A percentile compares a stretch with the other conserved stretches of the same genome.
Evolutionary conservation across 225 moss, liverwort and hornwort genomes (phyloP).

Genomic region (Rhytidiadelphus loreus): DNA sequence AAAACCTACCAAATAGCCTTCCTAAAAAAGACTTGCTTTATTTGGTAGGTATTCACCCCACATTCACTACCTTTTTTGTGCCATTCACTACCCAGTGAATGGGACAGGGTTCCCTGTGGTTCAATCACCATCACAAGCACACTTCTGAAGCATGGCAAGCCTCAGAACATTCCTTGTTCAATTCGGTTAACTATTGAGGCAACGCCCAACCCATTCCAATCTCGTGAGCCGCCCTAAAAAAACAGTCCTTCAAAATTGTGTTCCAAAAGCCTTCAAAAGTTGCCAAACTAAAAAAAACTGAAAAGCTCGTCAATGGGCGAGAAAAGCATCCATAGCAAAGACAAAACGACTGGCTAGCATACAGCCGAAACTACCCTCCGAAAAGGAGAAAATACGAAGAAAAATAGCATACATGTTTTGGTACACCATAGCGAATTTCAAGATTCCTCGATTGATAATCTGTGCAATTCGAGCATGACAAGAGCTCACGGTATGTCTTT

Average conservation of each 20-base stretch:
- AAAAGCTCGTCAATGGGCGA: background rate
- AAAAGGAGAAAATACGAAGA: background rate
- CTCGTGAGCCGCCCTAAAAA: background rate
- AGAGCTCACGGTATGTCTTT: too few relatives aligned
- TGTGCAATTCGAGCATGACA: too few relatives aligned
- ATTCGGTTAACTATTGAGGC: background rate
- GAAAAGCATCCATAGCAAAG: background rate
- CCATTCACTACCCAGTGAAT: too few relatives aligned
- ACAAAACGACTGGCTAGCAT: conserved; percentile 1
- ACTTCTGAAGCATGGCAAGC: background rate
- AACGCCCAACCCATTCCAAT: background rate
- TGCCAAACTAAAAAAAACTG: background rate
- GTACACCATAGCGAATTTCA: too few relatives aligned
- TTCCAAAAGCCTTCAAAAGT: background rate
- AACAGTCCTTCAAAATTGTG: background rate
- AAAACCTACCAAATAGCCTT: too few relatives aligned
- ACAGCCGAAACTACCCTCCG: background rate
- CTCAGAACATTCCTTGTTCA: background rate
- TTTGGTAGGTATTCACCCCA: too few relatives aligned
- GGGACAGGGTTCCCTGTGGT: too few relatives aligned
- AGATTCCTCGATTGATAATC: too few relatives aligned
- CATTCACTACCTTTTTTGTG: too few relatives aligned
- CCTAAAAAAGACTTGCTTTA: too few relatives aligned
- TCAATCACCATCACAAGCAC: background rate
- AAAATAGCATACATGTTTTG: too few relatives aligned